Conservation (phyloP, 2,329 filamentous ascomycete species). For the Scopulariopsis brevicaulis region DNA sequence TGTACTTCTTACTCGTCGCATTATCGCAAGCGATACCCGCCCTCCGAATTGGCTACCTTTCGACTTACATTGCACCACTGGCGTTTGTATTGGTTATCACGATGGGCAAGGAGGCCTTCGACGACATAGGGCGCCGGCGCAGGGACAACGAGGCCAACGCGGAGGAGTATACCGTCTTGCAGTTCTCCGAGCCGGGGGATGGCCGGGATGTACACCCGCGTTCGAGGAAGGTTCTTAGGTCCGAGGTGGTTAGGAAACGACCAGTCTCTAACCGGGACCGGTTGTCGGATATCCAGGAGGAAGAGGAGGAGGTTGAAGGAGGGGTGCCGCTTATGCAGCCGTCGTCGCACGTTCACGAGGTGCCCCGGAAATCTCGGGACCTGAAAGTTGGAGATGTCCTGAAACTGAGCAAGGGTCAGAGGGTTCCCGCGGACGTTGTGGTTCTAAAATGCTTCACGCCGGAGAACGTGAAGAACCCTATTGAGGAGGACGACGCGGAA, state of each 20-base stretch:
- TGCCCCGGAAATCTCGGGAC: constrained; percentile 73
- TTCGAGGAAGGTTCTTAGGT: constrained; percentile 16
- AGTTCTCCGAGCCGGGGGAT: constrained; percentile 49
- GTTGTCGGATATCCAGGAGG: constrained; percentile 57
- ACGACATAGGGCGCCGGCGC: constrained; percentile 77
- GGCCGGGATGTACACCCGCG: constrained; percentile 26
- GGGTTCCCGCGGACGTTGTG: constrained; percentile 88
- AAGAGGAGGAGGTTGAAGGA: constrained; percentile 44
- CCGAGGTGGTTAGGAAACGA: constrained; percentile 5
- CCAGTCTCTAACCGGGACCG: constrained; percentile 14
- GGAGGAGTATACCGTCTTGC: constrained; percentile 71
- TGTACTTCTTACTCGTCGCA: constrained; percentile 94
- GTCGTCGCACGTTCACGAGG: constrained; percentile 48
- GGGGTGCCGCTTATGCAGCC: constrained; percentile 23
- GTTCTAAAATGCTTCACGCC: constrained; percentile 71
- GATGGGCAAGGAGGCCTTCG: constrained; percentile 87
- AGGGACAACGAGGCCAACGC: constrained; percentile 92
- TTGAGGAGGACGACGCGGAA: constrained; percentile 14
- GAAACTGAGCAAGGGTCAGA: constrained; percentile 82
- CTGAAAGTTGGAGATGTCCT: constrained; percentile 93
- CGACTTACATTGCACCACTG: constrained; percentile 85
- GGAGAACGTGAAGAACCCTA: constrained; percentile 29
- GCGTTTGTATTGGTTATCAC: constrained; percentile 89
- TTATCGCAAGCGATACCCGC: constrained; percentile 86
- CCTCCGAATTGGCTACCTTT: constrained; percentile 84